A percentile compares a stretch with the other conserved stretches of the same genome.
These are phyloP conservation scores for Fraxinus ornus DNA, from an alignment of 305 asterid species.

Conservation along the genomic window DNA sequence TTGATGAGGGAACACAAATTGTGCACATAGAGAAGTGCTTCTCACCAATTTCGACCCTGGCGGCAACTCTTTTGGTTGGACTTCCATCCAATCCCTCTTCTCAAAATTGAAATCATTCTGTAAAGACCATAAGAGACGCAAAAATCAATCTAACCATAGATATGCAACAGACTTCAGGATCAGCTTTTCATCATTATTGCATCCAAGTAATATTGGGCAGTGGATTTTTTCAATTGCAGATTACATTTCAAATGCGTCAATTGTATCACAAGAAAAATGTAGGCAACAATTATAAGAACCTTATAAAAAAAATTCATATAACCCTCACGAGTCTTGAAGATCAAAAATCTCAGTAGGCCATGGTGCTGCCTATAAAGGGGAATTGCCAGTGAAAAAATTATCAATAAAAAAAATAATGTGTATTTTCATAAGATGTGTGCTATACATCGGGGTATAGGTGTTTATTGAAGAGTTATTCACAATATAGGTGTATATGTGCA, in stretches of 20 bases:
- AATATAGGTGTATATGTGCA: not conserved
- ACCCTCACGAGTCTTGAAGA: slow-evolving; percentile 2
- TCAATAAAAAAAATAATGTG: not conserved
- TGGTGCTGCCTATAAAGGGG: not conserved
- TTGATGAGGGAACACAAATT: slow-evolving; percentile 9
- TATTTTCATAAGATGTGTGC: not conserved
- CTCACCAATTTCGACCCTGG: slow-evolving; percentile 43
- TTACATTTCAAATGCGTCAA: not conserved
- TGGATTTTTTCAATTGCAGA: not conserved
- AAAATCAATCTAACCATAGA: not conserved
- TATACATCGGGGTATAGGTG: not conserved
- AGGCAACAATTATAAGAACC: not conserved
- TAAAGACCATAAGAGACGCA: slow-evolving; percentile 22
- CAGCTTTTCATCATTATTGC: not conserved
- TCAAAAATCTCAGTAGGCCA: not conserved
- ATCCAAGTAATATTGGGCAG: not conserved
- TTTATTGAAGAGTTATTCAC: not conserved
- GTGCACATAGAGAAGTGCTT: slow-evolving; percentile 4
- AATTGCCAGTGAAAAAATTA: not conserved
- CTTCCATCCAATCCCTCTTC: slow-evolving; percentile 52
- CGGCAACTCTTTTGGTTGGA: slow-evolving; percentile 32
- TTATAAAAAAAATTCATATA: not conserved
- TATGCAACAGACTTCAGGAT: slow-evolving; percentile 1
- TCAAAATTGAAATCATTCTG: slow-evolving; percentile 60
- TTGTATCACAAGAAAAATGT: not conserved